A percentile compares a stretch with the other conserved stretches of the same genome.
These are phyloP conservation scores for Oenanthe sinensis DNA, from an alignment of 129 eudicot species.

Conservation along the genomic window DNA sequence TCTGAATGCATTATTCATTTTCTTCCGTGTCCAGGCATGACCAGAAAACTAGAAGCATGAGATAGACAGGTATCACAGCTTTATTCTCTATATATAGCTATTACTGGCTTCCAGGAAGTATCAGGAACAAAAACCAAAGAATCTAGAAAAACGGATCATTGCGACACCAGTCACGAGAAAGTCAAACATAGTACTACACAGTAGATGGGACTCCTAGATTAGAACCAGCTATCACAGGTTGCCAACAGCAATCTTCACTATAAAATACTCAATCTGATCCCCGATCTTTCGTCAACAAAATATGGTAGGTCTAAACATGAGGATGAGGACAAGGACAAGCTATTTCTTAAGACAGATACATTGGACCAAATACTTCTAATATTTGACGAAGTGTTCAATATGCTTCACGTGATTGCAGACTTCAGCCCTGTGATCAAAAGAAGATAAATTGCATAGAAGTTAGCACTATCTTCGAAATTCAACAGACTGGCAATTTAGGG, in stretches of 20 bases:
- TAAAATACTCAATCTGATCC: constrained; percentile 21
- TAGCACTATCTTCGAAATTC: background rate
- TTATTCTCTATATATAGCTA: constrained; percentile 31
- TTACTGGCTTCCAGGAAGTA: constrained; percentile 17
- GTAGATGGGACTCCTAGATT: constrained; percentile 3
- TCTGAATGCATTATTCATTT: constrained; percentile 31
- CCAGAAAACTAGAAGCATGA: constrained; percentile 29
- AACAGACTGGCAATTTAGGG: background rate
- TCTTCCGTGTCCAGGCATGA: constrained; percentile 20
- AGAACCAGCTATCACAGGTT: constrained; percentile 21
- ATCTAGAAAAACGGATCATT: constrained; percentile 40
- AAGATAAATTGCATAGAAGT: constrained; percentile 4
- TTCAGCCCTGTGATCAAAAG: constrained; percentile 40
- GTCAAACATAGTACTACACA: constrained; percentile 10
- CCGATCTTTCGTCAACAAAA: constrained; percentile 29
- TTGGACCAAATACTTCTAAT: constrained; percentile 31
- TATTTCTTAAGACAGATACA: constrained; percentile 22
- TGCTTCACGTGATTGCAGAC: constrained; percentile 36
- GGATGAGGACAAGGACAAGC: constrained; percentile 17
- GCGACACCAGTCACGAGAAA: constrained; percentile 20
- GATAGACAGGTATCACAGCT: constrained; percentile 45
- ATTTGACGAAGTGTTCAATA: constrained; percentile 23
- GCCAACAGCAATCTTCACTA: constrained; percentile 24
- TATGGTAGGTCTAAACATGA: constrained; percentile 30
- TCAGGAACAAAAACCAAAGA: constrained; percentile 20